These are phyloP conservation scores for Xylariales sp. DNA, from an alignment of 2,329 filamentous ascomycete species.

Conservation along the genomic window DNA sequence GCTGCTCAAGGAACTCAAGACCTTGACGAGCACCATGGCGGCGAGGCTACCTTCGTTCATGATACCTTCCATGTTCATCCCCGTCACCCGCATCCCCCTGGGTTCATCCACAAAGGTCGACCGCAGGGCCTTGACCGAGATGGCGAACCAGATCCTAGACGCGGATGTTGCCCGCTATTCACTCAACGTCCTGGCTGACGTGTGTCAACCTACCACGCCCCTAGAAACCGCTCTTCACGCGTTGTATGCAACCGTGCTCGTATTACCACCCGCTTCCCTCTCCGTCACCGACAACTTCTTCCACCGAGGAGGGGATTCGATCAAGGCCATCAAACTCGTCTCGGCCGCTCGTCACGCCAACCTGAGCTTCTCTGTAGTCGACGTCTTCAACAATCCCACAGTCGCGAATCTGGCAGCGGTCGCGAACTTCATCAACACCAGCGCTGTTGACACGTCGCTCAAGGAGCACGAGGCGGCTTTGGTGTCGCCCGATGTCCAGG, in stretches of 20 bases:
- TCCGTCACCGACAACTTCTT: slow-evolving; percentile 34
- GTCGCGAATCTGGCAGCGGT: slow-evolving; percentile 18
- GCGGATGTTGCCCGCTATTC: slow-evolving; percentile 6
- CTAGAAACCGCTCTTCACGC: slow-evolving; percentile 5
- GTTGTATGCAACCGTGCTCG: slow-evolving; percentile 25
- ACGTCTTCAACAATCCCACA: slow-evolving; percentile 36
- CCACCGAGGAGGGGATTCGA: slow-evolving; percentile 28
- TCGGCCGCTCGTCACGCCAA: slow-evolving; percentile 36
- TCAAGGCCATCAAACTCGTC: slow-evolving; percentile 31
- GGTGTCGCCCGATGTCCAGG: neutral
- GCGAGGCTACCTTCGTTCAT: slow-evolving; percentile 2
- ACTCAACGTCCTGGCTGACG: slow-evolving; percentile 5
- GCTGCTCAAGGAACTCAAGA: slow-evolving; percentile 5
- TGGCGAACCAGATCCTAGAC: slow-evolving; percentile 7
- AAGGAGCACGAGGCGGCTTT: slow-evolving; percentile 1
- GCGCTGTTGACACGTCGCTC: neutral
- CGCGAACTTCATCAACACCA: slow-evolving; percentile 5
- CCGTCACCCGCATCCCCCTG: slow-evolving; percentile 1
- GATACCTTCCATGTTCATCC: slow-evolving; percentile 5
- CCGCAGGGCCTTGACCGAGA: slow-evolving; percentile 1
- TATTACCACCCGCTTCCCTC: slow-evolving; percentile 20
- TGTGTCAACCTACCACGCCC: slow-evolving; percentile 2
- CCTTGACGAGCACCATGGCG: slow-evolving; percentile 3
- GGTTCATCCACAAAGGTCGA: slow-evolving; percentile 1
- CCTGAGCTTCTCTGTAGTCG: slow-evolving; percentile 39